phyloP scores from a whole-genome alignment of 805 yeast species.

The Ogataea nitratoaversa region DNA sequence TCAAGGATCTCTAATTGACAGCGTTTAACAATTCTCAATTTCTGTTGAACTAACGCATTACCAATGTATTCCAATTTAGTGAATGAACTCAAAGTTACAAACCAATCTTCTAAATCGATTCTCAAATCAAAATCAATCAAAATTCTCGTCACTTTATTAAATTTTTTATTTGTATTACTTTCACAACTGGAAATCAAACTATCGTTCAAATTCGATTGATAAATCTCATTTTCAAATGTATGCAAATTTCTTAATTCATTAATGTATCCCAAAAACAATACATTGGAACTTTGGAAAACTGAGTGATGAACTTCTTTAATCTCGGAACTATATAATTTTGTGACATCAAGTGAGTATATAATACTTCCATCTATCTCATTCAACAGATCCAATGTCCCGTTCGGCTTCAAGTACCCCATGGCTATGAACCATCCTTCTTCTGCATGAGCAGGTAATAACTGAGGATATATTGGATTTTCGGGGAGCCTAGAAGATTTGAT shows the following conservation, averaged over 20 bases:
- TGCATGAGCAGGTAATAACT: constrained; percentile 7
- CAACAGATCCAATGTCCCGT: constrained; percentile 58
- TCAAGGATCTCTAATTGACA: constrained; percentile 59
- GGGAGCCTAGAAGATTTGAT: constrained; percentile 26
- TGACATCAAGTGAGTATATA: constrained; percentile 55
- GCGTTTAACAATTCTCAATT: constrained; percentile 50
- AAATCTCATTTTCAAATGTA: constrained; percentile 26
- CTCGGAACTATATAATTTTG: constrained; percentile 51
- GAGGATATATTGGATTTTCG: constrained; percentile 20
- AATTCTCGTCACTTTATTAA: constrained; percentile 29
- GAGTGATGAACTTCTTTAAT: constrained; percentile 62
- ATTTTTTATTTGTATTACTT: constrained; percentile 9
- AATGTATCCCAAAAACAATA: constrained; percentile 54
- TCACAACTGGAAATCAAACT: constrained; percentile 6
- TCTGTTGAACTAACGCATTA: constrained; percentile 25
- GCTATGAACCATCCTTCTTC: constrained; percentile 67
- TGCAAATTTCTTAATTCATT: constrained; percentile 47
- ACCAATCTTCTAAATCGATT: constrained; percentile 75
- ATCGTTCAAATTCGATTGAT: constrained; percentile 6
- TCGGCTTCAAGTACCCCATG: constrained; percentile 63
- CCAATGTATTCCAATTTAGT: constrained; percentile 50
- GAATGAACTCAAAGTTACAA: constrained; percentile 61
- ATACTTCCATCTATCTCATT: constrained; percentile 61
- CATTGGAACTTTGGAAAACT: constrained; percentile 54
- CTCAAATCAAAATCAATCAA: constrained; percentile 61